These are phyloP conservation scores for Apiospora pterosperma DNA, from an alignment of 2,329 filamentous ascomycete genomes.

Conservation along the genomic window DNA sequence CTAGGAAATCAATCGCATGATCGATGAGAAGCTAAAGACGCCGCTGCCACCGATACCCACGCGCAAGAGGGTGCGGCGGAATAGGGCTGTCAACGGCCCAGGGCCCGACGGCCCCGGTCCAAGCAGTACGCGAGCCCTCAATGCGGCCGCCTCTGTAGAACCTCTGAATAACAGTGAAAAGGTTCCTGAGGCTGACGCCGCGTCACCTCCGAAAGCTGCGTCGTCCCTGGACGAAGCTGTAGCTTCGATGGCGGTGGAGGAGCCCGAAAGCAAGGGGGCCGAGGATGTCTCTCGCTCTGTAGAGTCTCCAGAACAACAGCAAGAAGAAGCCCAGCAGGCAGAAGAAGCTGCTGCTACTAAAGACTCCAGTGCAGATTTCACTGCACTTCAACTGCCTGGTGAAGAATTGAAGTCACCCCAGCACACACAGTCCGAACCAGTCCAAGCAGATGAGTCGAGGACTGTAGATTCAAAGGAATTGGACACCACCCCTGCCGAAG, in stretches of 20 bases:
- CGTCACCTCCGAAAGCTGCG: not conserved
- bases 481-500: not conserved
- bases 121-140: not conserved
- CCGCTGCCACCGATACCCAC: conserved; percentile 25
- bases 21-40: conserved; percentile 37
- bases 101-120: not conserved
- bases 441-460: not conserved
- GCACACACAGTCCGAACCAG: not conserved
- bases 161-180: conserved; percentile 3
- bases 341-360: not conserved
- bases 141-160: not conserved
- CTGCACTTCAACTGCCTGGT: not conserved
- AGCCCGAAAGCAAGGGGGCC: not conserved
- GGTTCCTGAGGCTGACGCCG: not conserved
- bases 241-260: not conserved
- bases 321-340: not conserved
- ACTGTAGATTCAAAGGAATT: not conserved
- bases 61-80: not conserved
- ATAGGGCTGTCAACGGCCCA: not conserved
- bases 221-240: not conserved
- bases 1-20: conserved; percentile 39
- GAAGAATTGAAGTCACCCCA: not conserved
- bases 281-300: not conserved
- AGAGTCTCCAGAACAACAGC: not conserved
- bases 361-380: not conserved